Percentiles rank a stretch among this genome's conserved stretches.
phyloP scores from a whole-genome alignment of 2,329 filamentous ascomycete species.

The Diaporthe sp. region DNA sequence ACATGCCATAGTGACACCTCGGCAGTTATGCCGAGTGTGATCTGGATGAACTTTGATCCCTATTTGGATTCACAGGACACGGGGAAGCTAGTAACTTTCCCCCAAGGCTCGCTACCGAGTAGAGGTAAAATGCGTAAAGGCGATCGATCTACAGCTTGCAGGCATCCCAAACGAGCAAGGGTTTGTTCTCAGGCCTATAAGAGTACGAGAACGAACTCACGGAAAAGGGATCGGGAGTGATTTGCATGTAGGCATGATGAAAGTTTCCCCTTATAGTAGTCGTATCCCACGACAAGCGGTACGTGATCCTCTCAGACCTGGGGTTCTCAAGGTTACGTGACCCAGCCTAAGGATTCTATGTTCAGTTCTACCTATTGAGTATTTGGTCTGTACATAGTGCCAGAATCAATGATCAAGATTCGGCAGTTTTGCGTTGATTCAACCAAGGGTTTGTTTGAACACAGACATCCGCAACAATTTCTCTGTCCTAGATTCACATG shows the following conservation, averaged over 20 bases:
- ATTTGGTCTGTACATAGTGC: no score
- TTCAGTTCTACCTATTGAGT: neutral
- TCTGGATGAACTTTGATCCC: constrained; percentile 7
- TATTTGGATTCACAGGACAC: neutral
- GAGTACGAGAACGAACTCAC: neutral
- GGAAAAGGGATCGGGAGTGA: neutral
- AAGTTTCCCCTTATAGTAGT: neutral
- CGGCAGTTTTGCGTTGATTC: neutral
- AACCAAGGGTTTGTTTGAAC: neutral
- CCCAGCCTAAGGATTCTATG: neutral
- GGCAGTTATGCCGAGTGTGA: constrained; percentile 12
- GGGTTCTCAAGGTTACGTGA: neutral
- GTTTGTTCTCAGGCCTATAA: no score
- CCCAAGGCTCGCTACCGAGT: neutral
- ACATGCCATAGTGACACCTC: neutral
- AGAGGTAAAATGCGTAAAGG: neutral
- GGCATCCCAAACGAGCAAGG: neutral
- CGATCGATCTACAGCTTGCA: constrained; percentile 14
- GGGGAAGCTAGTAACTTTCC: neutral
- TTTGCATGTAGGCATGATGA: neutral
- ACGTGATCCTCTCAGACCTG: neutral
- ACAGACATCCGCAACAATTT: neutral
- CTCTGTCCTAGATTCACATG: neutral
- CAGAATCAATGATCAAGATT: no score
- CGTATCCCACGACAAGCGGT: neutral